Base-by-base conservation (phyloP, 2,329 filamentous ascomycete species). In the Bimuria novae-zelandiae region DNA sequence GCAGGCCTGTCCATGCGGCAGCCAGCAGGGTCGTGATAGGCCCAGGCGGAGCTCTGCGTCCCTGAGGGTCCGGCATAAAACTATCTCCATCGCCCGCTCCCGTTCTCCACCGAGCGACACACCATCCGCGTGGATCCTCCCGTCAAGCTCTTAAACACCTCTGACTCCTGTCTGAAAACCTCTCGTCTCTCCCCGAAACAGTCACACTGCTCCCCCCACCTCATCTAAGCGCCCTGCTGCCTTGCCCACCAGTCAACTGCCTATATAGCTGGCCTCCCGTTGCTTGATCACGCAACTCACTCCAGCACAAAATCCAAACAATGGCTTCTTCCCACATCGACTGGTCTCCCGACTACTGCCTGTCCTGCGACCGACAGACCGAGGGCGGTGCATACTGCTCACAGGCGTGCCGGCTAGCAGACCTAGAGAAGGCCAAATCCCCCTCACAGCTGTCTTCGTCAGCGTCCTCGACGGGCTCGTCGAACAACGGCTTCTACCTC, bases 291-390 rank as follows among this genome's bases (percentile, higher is more conserved):
- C 44, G 14, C 21, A 30, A 42, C 43, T 36, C 46, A 22, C 44
- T 30, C 17, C 50, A 49, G 14, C 27, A n/a, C 47, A 49, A 22
- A 50, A 27, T 21, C 10, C 35, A 50, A 33, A 39, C 59, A 51
- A 76, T 75, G 73, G 63, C 73, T 63, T 71, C 71, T 59, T 71
- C 71, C 59, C 68, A 74, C 48, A 79, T 80, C 76, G 78, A 80
- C 69, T 96, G 92, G 91, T 89, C 89, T 67, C 90, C 89, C 75
- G 88, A 95, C 76, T 96, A 91, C 84, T 97, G 92, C 82, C 86
- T 97, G 66, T 87, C 89, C 79, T 97, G 92, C 80, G 92, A 97
- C 79, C 88, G 89, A 78, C 90, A 95, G 77, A 92, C 89, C 51
- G 74, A 76, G 55, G 87, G 87, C 57, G 87, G 87, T 60, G 86